Base-by-base conservation (phyloP, 1,284 basidiomycete species). In the Irpex lacteus region DNA sequence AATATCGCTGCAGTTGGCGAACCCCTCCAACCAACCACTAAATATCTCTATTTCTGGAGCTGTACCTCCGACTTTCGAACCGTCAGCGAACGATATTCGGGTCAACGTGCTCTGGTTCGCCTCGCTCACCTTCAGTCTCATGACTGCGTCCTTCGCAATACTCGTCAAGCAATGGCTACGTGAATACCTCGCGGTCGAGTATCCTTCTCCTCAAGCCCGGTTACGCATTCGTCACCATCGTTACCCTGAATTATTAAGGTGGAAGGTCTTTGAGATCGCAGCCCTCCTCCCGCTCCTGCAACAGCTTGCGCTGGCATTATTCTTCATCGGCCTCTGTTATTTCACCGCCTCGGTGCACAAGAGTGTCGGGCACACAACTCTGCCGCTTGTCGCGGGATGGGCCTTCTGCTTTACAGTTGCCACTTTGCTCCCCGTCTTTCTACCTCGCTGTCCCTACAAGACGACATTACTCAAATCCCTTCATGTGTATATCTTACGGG, bases 241-340 rank as follows among this genome's bases (percentile, higher is more conserved):
- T 9, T 19, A 32, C 9, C 53, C 47, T 4, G 63, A 13, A 9
- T 49, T 64, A 34, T 26, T 11, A 32, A 38, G 18, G 5, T 64
- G 63, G 63, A 64, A 61, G 21, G 63, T 61, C 2, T 64, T 64
- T 40, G 63, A 60, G 44, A 64, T 64, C 40, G 63, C 54, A 15
- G 60, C 50, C 15, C 13, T 57, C 11, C 52, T 64, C 26, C 59
- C 63, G 11, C 19, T 61, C 9, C 59, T 64, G 7, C 59, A 61
- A n/a, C 59, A 64, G 38, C 7, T 64, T 19, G 7, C 63, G 8
- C 60, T 64, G 19, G 63, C 52, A 18, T 50, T 64, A 7, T 64
- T 64, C 63, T 57, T 64, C n/a, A 18, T 64, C 11, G 63, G 59
- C 38, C 55, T 64, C 18, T 64, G 59, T 36, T 60, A 55, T 54